Evolutionary conservation across 73 alveolate genomes (phyloP), one percentile per base, ranked within the genome.

Genomic region (Tetrahymena elliotti): DNA sequence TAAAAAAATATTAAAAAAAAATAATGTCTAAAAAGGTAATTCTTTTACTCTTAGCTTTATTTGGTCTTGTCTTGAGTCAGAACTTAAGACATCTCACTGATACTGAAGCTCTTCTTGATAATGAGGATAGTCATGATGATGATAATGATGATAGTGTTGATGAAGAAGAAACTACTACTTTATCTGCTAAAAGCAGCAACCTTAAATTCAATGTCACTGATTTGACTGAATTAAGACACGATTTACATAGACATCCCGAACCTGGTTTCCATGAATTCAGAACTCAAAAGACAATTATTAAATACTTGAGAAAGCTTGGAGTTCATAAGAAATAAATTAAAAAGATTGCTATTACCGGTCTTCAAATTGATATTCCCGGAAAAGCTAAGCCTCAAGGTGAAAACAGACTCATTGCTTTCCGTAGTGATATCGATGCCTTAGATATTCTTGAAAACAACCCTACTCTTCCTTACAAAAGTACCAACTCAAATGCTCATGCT

Each of bases 371-470:
- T 33, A 40, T 84, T 38, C 35, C 94, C 27, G 94, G 94, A 20
- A 38, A 27, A 84, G 94, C 94, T 40, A 84, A 84, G 82, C 94
- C 94, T n/a, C 22, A 24, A 27, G 94, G 83, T 33, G 83, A 84
- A 40, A 22, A 38, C 35, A 84, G 82, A 84, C 33, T 38, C 27
- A 92, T 96, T 27, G 98, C 98, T 39, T 93, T 97, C 33, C 83
- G 98, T 41, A 93, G 98, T 18, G 98, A 97, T 33, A 93, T 97
- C 92, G 98, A 97, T 95, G 98, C 97, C 10, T 95, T 97, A 20
- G 27, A 33, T 41, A 97, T 97, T 95, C 22, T 33, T 53, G 98
- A 97, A 83, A 33, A 84, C 12, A 96, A 97, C 92, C 39, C 96
- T 7, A 93, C 94, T 18, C 93, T 96, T 16, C 95, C 83, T 9